Base-by-base conservation (phyloP, 2,329 filamentous ascomycete genomes). In the Aspergillus texensis region DNA sequence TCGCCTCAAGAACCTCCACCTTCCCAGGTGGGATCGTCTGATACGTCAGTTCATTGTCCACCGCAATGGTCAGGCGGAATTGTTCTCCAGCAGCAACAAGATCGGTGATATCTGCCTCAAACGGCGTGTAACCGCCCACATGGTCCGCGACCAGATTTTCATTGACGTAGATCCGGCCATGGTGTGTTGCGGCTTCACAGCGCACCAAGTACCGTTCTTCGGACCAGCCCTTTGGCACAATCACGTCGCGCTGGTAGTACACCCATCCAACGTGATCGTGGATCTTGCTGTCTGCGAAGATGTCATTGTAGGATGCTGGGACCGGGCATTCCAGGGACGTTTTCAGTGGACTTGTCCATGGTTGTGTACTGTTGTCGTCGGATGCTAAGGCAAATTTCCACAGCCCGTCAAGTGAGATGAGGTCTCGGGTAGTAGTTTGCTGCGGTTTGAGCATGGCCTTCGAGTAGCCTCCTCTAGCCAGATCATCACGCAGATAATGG, bases 401-500 rank as follows among this genome's bases (percentile, higher is more conserved):
- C 4, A 41, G 39, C 6, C 39, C 39, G n/a, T 41, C 39, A 2
- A 41, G 39, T 0, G 39, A 41, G 6, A 41, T 1, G 19, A 41
- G 16, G 6, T 41, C 39, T n/a, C 39, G 39, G 6, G 39, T 41
- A 2, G 3, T 14, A 19, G 39, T 41, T 19, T 41, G 39, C 39
- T 10, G 39, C 2, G 39, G 39, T 2, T 41, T 41, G 16, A 41
- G 39, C 39, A 41, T 41, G 8, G 1, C 39, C 39, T 41, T 19
- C 1, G 39, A 10, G 0, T 41, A 10, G 6, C 4, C 1, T 41
- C 19, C 39, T 19, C 39, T 41, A 0, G 8, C 39, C 16, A 4
- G 19, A 0, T 19, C 39, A 19, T 41, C 3, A 1, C 39, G 39
- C 0, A 1, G 39, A 41, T 10, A 0, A 10, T n/a, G 19, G 1